phyloP scores from a whole-genome alignment of 2,329 filamentous ascomycete genomes.

The Trichoderma simmonsii region DNA sequence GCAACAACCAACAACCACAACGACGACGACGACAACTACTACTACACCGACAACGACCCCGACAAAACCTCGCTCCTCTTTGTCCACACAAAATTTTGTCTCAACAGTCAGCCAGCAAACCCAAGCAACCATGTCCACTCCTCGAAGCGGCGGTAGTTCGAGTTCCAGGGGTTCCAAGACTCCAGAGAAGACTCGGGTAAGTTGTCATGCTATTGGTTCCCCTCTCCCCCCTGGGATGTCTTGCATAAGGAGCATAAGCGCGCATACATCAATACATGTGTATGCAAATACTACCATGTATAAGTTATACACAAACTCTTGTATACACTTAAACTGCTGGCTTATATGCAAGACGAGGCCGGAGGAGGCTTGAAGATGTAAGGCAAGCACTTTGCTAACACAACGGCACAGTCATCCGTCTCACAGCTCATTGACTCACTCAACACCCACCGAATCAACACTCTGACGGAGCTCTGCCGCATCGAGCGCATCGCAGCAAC shows the following conservation, averaged over 20 bases:
- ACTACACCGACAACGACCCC: neutral
- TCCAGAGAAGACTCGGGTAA: neutral
- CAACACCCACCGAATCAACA: constrained; percentile 66
- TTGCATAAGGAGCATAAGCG: neutral
- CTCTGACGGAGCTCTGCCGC: constrained; percentile 67
- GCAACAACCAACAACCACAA: neutral
- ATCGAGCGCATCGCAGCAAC: constrained; percentile 64
- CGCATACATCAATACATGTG: neutral
- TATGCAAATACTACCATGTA: neutral
- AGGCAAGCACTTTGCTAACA: neutral
- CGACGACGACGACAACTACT: neutral
- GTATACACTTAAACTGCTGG: neutral
- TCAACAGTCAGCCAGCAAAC: neutral
- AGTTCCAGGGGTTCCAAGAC: constrained; percentile 10
- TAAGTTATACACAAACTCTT: neutral
- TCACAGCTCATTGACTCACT: constrained; percentile 61
- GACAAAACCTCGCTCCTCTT: neutral
- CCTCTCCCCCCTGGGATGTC: neutral
- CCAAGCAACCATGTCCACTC: constrained; percentile 6
- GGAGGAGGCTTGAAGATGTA: neutral
- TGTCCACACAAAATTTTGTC: neutral
- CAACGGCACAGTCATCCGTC: neutral
- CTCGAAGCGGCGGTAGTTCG: constrained; percentile 8
- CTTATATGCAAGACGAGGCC: neutral
- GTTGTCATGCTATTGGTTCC: neutral